phyloP scores from a whole-genome alignment of 108 stramenopile species.

The Cyclotella choctawhatcheeana region DNA sequence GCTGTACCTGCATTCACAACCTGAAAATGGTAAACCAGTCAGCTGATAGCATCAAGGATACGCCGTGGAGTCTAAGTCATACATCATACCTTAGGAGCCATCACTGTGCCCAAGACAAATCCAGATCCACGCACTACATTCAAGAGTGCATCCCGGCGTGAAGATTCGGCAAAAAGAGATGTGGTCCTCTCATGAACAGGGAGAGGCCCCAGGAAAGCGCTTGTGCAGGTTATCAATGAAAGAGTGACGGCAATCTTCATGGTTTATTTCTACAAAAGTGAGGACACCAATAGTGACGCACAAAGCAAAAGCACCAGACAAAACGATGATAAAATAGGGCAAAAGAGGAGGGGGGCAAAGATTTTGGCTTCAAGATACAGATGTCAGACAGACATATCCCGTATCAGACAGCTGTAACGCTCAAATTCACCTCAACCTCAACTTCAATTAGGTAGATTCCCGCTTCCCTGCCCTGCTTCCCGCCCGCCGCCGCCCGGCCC shows the following conservation, averaged over 20 bases:
- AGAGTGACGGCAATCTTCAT: neutral
- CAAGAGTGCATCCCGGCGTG: slow-evolving; percentile 5
- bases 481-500: too few species aligned
- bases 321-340: neutral
- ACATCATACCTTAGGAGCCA: neutral
- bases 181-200: neutral
- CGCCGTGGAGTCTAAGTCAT: too few species aligned
- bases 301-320: neutral
- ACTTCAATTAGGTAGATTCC: neutral
- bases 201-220: neutral
- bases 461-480: neutral
- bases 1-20: slow-evolving; percentile 15
- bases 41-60: too few species aligned
- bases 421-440: slow-evolving; percentile 2
- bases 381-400: slow-evolving; percentile 9
- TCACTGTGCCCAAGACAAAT: neutral
- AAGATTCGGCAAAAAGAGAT: neutral
- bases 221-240: neutral
- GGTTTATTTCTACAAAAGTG: neutral
- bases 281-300: neutral
- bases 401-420: neutral
- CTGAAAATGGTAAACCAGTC: neutral
- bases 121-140: slow-evolving; percentile 1
- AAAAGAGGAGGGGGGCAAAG: neutral
- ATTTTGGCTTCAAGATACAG: neutral